Conservation (phyloP, 352 stramenopile species). For the Phytophthora cajani region DNA sequence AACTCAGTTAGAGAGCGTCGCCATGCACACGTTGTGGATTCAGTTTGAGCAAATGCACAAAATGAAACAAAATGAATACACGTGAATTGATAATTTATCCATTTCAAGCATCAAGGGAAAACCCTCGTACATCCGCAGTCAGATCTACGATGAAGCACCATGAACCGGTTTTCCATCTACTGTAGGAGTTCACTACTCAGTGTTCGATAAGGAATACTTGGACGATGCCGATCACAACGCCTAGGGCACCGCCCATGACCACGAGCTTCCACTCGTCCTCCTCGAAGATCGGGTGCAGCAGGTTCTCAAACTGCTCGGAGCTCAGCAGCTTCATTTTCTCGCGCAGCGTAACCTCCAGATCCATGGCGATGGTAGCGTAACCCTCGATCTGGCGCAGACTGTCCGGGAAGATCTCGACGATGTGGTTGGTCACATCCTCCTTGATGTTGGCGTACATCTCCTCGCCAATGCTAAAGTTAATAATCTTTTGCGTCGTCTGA, state of each 20-base stretch:
- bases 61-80: constrained; percentile 42
- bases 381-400: constrained; percentile 91
- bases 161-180: too few species aligned
- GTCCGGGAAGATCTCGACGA: constrained; percentile 88
- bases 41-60: constrained; percentile 2
- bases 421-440: constrained; percentile 89
- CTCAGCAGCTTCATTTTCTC: constrained; percentile 92
- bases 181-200: constrained; percentile 25
- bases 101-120: constrained; percentile 27
- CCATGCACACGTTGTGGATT: constrained; percentile 3
- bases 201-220: constrained; percentile 92
- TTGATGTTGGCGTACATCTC: constrained; percentile 89
- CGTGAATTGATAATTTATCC: constrained; percentile 64
- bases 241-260: constrained; percentile 95
- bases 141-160: constrained; percentile 4
- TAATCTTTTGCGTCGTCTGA: constrained; percentile 80
- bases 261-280: constrained; percentile 99
- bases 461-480: constrained; percentile 84
- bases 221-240: constrained; percentile 90
- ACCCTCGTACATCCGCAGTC: constrained; percentile 1
- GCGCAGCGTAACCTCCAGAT: constrained; percentile 91
- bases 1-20: constrained; percentile 28
- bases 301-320: constrained; percentile 93
- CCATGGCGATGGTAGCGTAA: constrained; percentile 94
- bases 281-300: constrained; percentile 98